These are phyloP conservation scores for Nidula niveotomentosa DNA, from an alignment of 1,284 basidiomycete species.

Conservation along the genomic window DNA sequence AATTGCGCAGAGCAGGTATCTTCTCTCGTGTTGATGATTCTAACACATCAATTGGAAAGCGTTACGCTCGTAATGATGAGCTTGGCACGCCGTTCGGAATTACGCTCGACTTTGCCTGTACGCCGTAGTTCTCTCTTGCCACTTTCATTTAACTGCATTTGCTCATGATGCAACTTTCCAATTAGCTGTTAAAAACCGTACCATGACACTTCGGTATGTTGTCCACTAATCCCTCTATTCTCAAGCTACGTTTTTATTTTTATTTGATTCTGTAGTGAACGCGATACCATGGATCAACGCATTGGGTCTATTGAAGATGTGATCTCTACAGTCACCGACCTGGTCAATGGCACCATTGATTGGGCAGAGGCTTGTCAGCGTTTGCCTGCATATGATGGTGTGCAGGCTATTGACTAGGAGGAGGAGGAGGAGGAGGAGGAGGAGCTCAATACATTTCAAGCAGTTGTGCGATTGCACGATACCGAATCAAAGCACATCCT, in stretches of 20 bases:
- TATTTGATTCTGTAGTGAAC: slow-evolving; percentile 59
- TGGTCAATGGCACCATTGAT: slow-evolving; percentile 71
- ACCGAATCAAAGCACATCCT: too few species aligned
- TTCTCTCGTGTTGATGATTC: slow-evolving; percentile 96
- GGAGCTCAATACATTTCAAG: too few species aligned
- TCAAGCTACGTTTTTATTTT: slow-evolving; percentile 4
- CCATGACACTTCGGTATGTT: slow-evolving; percentile 84
- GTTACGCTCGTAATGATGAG: slow-evolving; percentile 98
- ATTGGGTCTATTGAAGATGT: slow-evolving; percentile 95
- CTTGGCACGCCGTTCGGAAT: slow-evolving; percentile 96
- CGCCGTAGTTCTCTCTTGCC: slow-evolving; percentile 29
- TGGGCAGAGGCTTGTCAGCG: slow-evolving; percentile 80
- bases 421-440: too few species aligned
- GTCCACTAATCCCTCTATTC: not conserved
- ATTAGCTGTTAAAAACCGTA: slow-evolving; percentile 80
- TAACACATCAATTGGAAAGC: slow-evolving; percentile 92
- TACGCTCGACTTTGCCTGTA: slow-evolving; percentile 97
- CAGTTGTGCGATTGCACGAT: too few species aligned
- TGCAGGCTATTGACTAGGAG: slow-evolving; percentile 71
- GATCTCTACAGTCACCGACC: slow-evolving; percentile 75
- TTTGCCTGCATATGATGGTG: slow-evolving; percentile 85
- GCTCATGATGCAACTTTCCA: too few species aligned
- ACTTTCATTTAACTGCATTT: too few species aligned
- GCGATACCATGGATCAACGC: slow-evolving; percentile 92
- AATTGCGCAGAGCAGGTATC: slow-evolving; percentile 86